These are phyloP conservation scores for Pseudogymnoascus sp. DNA, from an alignment of 2,329 filamentous ascomycete genomes.

Conservation along the genomic window DNA sequence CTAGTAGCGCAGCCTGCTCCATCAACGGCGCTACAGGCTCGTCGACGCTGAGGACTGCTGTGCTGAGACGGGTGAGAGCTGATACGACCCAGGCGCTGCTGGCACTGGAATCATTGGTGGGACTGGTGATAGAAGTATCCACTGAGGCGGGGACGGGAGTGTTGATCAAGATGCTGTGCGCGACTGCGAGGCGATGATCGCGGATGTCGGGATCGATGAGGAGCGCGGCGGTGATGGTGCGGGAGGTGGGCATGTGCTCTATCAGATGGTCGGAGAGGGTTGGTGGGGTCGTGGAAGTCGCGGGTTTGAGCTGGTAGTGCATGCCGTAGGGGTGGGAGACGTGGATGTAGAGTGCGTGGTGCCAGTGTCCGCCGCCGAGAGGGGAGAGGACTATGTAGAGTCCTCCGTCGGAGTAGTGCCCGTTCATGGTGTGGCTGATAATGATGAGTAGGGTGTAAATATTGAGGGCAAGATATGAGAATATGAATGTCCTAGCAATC, in stretches of 20 bases:
- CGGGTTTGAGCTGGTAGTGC: neutral
- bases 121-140: neutral
- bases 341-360: conserved; percentile 5
- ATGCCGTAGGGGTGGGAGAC: conserved; percentile 4
- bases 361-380: neutral
- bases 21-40: neutral
- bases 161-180: neutral
- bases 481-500: neutral
- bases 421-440: neutral
- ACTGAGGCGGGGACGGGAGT: neutral
- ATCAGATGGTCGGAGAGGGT: neutral
- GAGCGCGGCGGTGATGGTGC: neutral
- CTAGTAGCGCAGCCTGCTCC: neutral
- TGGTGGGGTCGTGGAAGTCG: neutral
- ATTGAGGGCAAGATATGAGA: neutral
- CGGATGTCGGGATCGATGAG: neutral
- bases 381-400: neutral
- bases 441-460: neutral
- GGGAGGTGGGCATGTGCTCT: neutral
- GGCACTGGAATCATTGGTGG: neutral
- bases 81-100: neutral
- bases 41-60: neutral
- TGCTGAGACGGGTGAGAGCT: neutral
- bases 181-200: neutral
- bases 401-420: neutral